Base-by-base conservation (phyloP, 305 asterid genomes). In the Fraxinus platypoda region DNA sequence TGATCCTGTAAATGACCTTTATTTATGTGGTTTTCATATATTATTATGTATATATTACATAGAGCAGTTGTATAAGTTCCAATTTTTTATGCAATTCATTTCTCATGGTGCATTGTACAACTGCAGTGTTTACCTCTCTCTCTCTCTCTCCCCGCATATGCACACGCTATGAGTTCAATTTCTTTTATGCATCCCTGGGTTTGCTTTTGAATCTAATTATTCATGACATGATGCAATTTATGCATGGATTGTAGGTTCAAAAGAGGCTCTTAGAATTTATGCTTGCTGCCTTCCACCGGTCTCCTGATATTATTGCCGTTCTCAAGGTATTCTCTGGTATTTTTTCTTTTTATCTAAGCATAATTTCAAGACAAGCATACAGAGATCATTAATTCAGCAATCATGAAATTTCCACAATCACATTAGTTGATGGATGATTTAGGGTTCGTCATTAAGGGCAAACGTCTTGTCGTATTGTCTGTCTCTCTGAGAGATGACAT, bases 281-380 rank as follows among this genome's bases (percentile, higher is more conserved):
- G 91, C 98, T 95, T 81, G 88, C 97, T 79, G 92, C 93, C 85
- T 94, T 95, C 75, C 91, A 89, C 79, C 92, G 90, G 81, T 90
- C 97, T 82, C 99, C 99, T 87, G 88, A 88, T 83, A 92, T 94
- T 83, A 88, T 94, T 87, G 97, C 98, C 49, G 88, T 95, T 81
- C 91, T 95, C 76, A 95, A 95, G 98, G 98, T 94, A 87, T 81
- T 74, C 13, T 78, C 49, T 80, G 73, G 68, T 54, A 75, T 73
- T 57, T 81, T 62, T 66, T 78, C 11, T 7, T 43, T 37, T 78
- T 13, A 6, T 70, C 38, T 62, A 6, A 68, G 71, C 71, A 83
- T 73, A 73, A 79, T 70, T 80, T 66, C 37, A 41, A 30, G 25
- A 4, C 41, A 28, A 35, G 75, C 23, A 70, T 70, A 5, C 75